Conservation (phyloP, 1,284 basidiomycete genomes). For the Apiotrichum domesticum region DNA sequence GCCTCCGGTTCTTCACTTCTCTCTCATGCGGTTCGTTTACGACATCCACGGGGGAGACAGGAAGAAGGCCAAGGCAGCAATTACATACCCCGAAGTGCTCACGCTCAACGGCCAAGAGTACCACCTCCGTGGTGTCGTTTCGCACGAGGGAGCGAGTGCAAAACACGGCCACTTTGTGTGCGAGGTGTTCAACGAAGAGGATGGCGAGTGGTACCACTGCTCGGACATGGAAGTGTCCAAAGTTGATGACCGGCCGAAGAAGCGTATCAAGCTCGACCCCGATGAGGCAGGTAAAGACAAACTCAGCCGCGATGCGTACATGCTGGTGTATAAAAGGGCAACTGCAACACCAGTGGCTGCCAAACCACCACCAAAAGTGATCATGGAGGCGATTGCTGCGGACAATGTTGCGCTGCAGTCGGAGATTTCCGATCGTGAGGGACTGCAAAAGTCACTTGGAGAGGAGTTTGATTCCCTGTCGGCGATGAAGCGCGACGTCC, state of each 20-base stretch:
- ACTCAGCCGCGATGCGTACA: conserved; percentile 76
- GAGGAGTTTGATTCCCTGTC: conserved; percentile 13
- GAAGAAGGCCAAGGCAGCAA: conserved; percentile 71
- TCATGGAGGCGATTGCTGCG: conserved; percentile 53
- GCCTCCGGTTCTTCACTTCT: conserved; percentile 78
- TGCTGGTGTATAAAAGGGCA: conserved; percentile 73
- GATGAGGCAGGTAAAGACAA: not conserved
- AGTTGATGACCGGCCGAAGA: conserved; percentile 15
- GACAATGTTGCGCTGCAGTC: conserved; percentile 50
- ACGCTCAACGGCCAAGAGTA: conserved; percentile 50
- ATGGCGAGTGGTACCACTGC: conserved; percentile 76
- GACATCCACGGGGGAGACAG: conserved; percentile 68
- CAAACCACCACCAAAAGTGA: conserved; percentile 52
- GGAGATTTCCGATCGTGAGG: conserved; percentile 17
- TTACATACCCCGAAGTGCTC: conserved; percentile 75
- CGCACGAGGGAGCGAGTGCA: conserved; percentile 72
- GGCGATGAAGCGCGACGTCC: conserved; percentile 21
- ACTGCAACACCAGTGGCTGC: conserved; percentile 16
- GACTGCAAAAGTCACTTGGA: not conserved
- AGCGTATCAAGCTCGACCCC: conserved; percentile 19
- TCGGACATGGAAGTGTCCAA: conserved; percentile 61
- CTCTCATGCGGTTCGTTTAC: conserved; percentile 80
- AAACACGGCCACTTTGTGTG: conserved; percentile 90
- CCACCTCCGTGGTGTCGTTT: conserved; percentile 70
- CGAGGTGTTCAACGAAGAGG: conserved; percentile 69